Conservation (phyloP, 148 eudicot species). For the Spergularia marina region DNA sequence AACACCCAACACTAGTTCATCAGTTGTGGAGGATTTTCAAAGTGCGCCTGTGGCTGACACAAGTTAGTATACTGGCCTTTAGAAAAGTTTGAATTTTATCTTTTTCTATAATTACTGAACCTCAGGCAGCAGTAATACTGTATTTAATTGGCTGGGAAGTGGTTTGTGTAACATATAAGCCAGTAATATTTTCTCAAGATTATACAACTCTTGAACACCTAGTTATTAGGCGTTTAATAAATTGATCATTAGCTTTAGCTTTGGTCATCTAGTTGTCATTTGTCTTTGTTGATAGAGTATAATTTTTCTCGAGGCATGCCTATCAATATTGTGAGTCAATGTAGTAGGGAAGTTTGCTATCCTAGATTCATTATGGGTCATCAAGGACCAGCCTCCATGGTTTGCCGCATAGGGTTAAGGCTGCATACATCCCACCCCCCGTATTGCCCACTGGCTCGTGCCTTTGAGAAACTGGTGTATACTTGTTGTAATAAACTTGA, state of each 20-base stretch:
- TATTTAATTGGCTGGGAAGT: neutral
- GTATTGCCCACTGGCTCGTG: too few relatives aligned
- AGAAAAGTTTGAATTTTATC: neutral
- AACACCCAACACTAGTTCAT: slow-evolving; percentile 29
- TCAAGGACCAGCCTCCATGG: too few relatives aligned
- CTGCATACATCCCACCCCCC: too few relatives aligned
- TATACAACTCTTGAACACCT: neutral
- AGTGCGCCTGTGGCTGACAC: slow-evolving; percentile 36
- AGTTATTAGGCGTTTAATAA: neutral
- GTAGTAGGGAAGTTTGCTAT: neutral
- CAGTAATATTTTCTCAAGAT: neutral
- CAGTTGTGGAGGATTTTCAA: slow-evolving; percentile 42
- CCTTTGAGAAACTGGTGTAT: too few relatives aligned
- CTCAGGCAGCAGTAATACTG: neutral
- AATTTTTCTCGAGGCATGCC: neutral
- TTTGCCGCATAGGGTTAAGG: too few relatives aligned
- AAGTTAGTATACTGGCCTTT: slow-evolving; percentile 48
- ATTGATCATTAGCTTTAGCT: neutral
- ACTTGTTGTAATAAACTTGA: neutral
- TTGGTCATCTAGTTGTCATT: neutral
- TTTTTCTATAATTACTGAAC: neutral
- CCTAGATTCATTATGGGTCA: too few relatives aligned
- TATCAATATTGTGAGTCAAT: neutral
- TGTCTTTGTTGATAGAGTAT: neutral
- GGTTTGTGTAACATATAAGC: neutral